Conservation (phyloP, 1,284 basidiomycete species). For the Puccinia triticina region DNA sequence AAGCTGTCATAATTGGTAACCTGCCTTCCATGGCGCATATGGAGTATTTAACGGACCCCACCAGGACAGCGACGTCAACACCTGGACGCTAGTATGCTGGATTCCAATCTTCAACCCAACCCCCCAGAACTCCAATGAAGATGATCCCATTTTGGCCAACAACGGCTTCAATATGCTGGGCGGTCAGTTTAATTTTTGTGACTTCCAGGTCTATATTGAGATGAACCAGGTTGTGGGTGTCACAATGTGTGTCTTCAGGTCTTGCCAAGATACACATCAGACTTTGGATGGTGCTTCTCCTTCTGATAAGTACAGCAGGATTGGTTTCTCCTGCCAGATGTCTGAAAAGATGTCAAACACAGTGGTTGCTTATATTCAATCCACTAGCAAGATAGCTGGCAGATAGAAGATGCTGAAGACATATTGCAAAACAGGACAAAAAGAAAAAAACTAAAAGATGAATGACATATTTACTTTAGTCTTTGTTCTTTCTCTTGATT, state of each 20-base stretch:
- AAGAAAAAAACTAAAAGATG: too few relatives aligned
- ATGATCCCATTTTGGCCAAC: slow-evolving; percentile 4
- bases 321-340: not conserved
- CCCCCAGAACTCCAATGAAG: not conserved
- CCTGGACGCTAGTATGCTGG: not conserved
- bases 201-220: slow-evolving; percentile 16
- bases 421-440: too few relatives aligned
- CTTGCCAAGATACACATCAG: not conserved
- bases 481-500: too few relatives aligned
- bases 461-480: too few relatives aligned
- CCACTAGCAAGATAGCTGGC: too few relatives aligned
- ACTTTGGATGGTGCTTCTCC: not conserved
- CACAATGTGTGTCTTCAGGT: slow-evolving; percentile 23
- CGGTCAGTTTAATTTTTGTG: slow-evolving; percentile 20
- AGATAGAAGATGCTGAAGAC: too few relatives aligned
- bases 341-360: not conserved
- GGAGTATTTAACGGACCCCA: not conserved
- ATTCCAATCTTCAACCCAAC: slow-evolving; percentile 31
- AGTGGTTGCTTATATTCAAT: slow-evolving; percentile 5
- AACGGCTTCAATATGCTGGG: not conserved
- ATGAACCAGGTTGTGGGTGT: slow-evolving; percentile 9
- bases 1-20: not conserved
- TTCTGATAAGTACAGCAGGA: not conserved
- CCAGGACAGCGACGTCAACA: slow-evolving; percentile 4
- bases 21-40: not conserved